Evolutionary conservation across 345 rosid genomes (phyloP).

Genomic region (Eucalyptus camaldulensis): DNA sequence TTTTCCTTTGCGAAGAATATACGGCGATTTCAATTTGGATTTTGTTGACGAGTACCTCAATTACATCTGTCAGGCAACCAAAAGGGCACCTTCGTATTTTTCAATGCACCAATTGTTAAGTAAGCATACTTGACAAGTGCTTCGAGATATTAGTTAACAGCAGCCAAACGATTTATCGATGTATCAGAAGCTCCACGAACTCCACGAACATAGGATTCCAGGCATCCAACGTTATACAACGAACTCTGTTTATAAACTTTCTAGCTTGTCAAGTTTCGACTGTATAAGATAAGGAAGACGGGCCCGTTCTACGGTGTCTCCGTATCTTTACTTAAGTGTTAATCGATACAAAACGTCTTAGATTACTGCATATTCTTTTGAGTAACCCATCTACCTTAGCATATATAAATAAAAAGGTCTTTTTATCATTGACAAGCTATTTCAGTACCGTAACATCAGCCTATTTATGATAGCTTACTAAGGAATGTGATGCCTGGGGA

Average conservation of each 20-base stretch:
- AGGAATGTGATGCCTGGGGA: neutral
- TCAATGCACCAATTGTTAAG: neutral
- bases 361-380: neutral
- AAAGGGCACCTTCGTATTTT: neutral
- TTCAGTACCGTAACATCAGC: neutral
- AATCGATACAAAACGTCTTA: neutral
- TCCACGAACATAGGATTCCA: neutral
- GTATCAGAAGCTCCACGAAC: neutral
- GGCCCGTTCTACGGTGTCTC: neutral
- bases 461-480: neutral
- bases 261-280: neutral
- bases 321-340: neutral
- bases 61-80: neutral
- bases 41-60: neutral
- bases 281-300: neutral
- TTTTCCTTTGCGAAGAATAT: neutral
- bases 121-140: neutral
- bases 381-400: neutral
- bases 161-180: neutral
- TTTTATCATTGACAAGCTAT: neutral
- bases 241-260: too few relatives aligned
- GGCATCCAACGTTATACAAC: neutral
- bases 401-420: neutral
- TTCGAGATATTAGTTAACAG: neutral
- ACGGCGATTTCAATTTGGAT: neutral